A percentile compares a stretch with the other conserved stretches of the same genome.
Conservation (phyloP, 2,329 filamentous ascomycete species). For the Colletotrichum liriopes region DNA sequence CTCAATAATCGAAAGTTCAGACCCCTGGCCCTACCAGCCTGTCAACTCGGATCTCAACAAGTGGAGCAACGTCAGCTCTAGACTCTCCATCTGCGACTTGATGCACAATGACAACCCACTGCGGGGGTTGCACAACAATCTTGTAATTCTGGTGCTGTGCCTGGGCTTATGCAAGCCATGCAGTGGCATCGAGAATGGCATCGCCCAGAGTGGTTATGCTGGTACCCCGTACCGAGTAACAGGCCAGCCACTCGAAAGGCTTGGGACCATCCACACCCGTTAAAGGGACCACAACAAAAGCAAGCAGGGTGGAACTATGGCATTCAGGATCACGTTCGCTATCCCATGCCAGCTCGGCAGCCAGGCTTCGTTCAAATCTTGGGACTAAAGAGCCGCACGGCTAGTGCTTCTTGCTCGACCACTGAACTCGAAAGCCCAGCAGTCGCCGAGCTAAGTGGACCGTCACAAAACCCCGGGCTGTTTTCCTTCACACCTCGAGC, state of each 20-base stretch:
- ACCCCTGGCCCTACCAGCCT: neutral
- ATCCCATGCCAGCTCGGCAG: neutral
- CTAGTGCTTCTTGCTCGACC: neutral
- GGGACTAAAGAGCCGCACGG: conserved; percentile 7
- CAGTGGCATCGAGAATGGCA: conserved; percentile 12
- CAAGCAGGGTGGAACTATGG: conserved; percentile 20
- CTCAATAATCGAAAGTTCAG: neutral
- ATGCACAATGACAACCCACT: conserved; percentile 8
- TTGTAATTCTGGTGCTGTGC: neutral
- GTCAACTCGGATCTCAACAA: neutral
- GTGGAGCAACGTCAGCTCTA: conserved; percentile 12
- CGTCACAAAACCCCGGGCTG: neutral
- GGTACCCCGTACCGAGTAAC: neutral
- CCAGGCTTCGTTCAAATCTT: neutral
- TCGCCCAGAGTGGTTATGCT: conserved; percentile 1
- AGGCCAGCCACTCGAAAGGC: conserved; percentile 1
- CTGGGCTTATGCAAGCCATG: conserved; percentile 29
- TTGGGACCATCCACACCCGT: conserved; percentile 19
- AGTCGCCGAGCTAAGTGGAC: neutral
- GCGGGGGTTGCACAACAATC: conserved; percentile 18
- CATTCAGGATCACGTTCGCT: conserved; percentile 8
- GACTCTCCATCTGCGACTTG: neutral
- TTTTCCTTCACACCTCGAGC: neutral
- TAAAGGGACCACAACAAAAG: conserved; percentile 20
- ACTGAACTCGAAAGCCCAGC: neutral